Percentiles rank a stretch among this genome's conserved stretches.
These are phyloP conservation scores for Rosa hybrid DNA, from an alignment of 331 rosid species.

Conservation along the genomic window DNA sequence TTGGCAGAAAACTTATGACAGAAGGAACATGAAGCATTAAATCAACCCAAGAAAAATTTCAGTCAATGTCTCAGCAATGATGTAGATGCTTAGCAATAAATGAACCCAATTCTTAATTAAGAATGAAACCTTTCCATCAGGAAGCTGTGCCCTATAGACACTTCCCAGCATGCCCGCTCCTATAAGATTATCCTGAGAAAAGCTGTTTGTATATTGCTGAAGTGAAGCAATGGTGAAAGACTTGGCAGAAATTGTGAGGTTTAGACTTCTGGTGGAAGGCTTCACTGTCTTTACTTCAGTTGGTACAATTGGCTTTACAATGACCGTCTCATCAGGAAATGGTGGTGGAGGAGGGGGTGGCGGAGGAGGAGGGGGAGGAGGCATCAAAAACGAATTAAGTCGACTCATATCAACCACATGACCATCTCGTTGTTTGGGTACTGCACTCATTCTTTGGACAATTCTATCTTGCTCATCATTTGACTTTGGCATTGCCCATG, in stretches of 20 bases:
- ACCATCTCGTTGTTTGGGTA: conserved; percentile 54
- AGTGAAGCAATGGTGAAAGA: conserved; percentile 78
- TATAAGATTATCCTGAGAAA: conserved; percentile 76
- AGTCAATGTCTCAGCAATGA: conserved; percentile 7
- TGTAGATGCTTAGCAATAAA: conserved; percentile 15
- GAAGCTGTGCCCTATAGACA: conserved; percentile 81
- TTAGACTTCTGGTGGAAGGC: conserved; percentile 43
- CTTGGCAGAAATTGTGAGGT: conserved; percentile 49
- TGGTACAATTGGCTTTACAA: conserved; percentile 51
- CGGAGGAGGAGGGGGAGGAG: conserved; percentile 56
- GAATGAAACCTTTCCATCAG: conserved; percentile 72
- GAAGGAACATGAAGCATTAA: not conserved
- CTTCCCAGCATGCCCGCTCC: conserved; percentile 81
- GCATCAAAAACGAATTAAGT: conserved; percentile 40
- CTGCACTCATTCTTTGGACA: conserved; percentile 36
- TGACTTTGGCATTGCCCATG: conserved; percentile 53
- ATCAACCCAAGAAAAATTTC: conserved; percentile 12
- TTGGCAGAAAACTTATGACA: not conserved
- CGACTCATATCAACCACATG: conserved; percentile 53
- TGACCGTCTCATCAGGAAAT: conserved; percentile 49
- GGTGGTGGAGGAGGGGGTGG: conserved; percentile 56
- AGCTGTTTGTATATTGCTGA: conserved; percentile 88
- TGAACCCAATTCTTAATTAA: conserved; percentile 18
- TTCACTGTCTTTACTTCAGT: conserved; percentile 33
- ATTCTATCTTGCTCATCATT: conserved; percentile 48